Percentiles rank a stretch among this genome's conserved stretches.
phyloP scores from a whole-genome alignment of 2,329 filamentous ascomycete species.

The Fusarium nanum region DNA sequence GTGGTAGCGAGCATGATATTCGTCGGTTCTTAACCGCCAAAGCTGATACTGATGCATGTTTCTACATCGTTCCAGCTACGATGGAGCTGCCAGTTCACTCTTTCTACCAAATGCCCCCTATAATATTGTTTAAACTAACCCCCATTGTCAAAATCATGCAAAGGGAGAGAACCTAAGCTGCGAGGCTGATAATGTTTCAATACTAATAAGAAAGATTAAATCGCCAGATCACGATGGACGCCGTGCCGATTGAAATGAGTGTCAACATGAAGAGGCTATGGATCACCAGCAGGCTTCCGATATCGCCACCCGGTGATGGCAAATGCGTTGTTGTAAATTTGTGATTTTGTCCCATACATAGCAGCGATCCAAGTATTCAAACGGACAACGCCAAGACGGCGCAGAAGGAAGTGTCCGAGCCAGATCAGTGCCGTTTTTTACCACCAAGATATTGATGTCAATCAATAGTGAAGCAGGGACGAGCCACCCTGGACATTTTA shows the following conservation, averaged over 20 bases:
- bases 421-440: not conserved
- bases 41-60: not conserved
- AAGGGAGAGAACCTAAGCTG: not conserved
- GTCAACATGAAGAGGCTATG: not conserved
- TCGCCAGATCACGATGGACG: not conserved
- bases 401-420: not conserved
- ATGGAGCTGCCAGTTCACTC: not conserved
- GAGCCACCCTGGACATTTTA: conserved; percentile 31
- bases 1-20: not conserved
- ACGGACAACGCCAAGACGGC: not conserved
- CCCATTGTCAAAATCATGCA: not conserved
- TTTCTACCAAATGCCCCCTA: not conserved
- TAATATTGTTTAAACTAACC: not conserved
- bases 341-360: not conserved
- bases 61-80: not conserved
- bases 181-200: not conserved
- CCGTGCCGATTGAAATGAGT: not conserved
- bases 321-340: not conserved
- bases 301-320: not conserved
- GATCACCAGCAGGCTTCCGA: not conserved
- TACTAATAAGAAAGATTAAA: not conserved
- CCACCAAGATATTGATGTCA: conserved; percentile 18
- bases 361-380: not conserved
- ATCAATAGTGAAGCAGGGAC: conserved; percentile 20
- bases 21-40: not conserved